Conservation (phyloP, 257 asterid genomes). For the Leonotis leonurus region DNA sequence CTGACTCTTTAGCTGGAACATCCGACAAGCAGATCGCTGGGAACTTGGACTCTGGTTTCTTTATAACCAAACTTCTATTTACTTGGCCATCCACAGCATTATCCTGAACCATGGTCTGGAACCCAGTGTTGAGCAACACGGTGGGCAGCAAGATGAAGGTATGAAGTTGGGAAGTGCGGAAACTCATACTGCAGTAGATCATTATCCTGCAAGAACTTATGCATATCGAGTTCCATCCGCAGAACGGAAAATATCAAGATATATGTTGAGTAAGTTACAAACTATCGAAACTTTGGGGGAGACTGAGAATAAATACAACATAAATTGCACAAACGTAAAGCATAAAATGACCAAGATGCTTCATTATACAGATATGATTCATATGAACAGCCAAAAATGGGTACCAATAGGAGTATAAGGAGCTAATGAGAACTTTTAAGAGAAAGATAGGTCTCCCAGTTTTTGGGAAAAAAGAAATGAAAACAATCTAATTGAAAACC, state of each 20-base stretch:
- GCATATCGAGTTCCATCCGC: conserved; percentile 77
- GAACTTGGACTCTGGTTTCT: conserved; percentile 56
- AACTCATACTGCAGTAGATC: conserved; percentile 63
- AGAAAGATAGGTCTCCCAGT: no score
- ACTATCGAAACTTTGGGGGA: background rate
- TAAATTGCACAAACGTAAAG: background rate
- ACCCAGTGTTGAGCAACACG: conserved; percentile 95
- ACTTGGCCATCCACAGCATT: conserved; percentile 64
- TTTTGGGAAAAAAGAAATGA: no score
- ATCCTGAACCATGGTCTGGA: conserved; percentile 78
- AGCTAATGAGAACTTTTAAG: no score
- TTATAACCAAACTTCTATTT: conserved; percentile 53
- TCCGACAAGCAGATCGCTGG: conserved; percentile 71
- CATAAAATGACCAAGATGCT: background rate
- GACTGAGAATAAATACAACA: background rate
- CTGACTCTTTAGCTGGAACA: conserved; percentile 64
- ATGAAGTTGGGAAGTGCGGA: conserved; percentile 60
- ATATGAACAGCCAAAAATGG: background rate
- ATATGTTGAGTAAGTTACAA: background rate
- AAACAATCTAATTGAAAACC: no score
- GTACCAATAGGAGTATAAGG: background rate
- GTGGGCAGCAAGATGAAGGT: conserved; percentile 75
- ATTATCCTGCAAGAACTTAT: conserved; percentile 57
- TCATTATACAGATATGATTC: background rate
- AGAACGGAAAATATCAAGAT: conserved; percentile 41